Base-by-base conservation (phyloP, 208 protist genomes). In the Leishmania turanica region DNA sequence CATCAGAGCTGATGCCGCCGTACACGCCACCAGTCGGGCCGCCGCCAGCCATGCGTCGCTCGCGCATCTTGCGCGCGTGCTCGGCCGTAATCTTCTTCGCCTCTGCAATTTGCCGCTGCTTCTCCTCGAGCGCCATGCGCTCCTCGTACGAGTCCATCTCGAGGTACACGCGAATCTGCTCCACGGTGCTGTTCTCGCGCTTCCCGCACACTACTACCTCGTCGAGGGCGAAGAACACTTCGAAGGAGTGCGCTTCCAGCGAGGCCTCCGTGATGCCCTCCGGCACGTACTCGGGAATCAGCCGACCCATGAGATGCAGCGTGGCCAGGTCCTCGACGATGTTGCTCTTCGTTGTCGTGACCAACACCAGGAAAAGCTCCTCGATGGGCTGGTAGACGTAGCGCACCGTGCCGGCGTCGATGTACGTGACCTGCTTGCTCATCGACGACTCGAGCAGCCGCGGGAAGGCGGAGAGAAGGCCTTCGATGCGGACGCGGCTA, bases 321-420 rank as follows among this genome's bases (percentile, higher is more conserved):
- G 98, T 99, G 45, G 98, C 98, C 0, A 99, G 87, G 86, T 99
- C 99, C 83, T 99, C 99, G 3, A 99, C 92, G 81, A 99, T 99
- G 90, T 99, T 99, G 79, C 90, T 92, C 92, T 91, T 84, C 21
- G 97, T 99, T 47, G 96, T 99, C 3, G 99, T 99, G 54, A 99
- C 91, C 40, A 99, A 89, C 13, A 99, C 89, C 24, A 99, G 82
- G 73, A 90, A 96, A 11, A 99, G 90, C 24, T 92, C 79, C 83
- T 99, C 99, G 15, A 99, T 78, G 17, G 99, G 99, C 89, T 99
- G 98, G 86, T 99, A 99, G 2, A 99, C 98, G 84, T 99, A 99
- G 68, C 97, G 93, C 0, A 98, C 94, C 3, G 87, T 85, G 53
- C 99, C 99, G 2, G 99, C 99, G 81, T 99, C 98, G 34, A 99